A percentile compares a stretch with the other conserved stretches of the same genome.
Evolutionary conservation across 2,329 filamentous ascomycete genomes (phyloP).

Genomic region (Calonectria henricotiae): DNA sequence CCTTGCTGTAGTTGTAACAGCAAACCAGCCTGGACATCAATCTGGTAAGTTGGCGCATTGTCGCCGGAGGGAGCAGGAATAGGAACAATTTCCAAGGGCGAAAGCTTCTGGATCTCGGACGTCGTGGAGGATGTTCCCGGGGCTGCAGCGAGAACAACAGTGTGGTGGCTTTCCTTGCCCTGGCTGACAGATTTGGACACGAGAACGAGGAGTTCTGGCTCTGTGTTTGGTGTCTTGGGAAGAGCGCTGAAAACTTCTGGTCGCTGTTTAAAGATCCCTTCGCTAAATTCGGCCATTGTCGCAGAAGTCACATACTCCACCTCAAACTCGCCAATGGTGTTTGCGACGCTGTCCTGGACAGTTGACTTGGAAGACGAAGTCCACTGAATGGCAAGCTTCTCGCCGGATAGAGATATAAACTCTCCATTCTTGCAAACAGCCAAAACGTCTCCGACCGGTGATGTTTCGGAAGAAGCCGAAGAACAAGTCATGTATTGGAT

Average conservation of each 20-base stretch:
- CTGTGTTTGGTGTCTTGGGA: slow-evolving; percentile 64
- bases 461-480: slow-evolving; percentile 50
- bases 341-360: slow-evolving; percentile 57
- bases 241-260: slow-evolving; percentile 69
- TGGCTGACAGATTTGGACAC: slow-evolving; percentile 61
- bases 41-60: slow-evolving; percentile 62
- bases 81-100: slow-evolving; percentile 61
- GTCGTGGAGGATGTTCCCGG: slow-evolving; percentile 47
- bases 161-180: slow-evolving; percentile 53
- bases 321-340: slow-evolving; percentile 58
- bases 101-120: slow-evolving; percentile 57
- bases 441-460: slow-evolving; percentile 63
- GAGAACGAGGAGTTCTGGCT: slow-evolving; percentile 71
- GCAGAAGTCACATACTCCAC: slow-evolving; percentile 69
- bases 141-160: slow-evolving; percentile 56
- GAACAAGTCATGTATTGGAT: slow-evolving; percentile 58
- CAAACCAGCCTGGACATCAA: slow-evolving; percentile 76
- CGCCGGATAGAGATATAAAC: slow-evolving; percentile 73
- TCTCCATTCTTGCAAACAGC: slow-evolving; percentile 75
- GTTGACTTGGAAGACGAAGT: slow-evolving; percentile 55
- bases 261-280: slow-evolving; percentile 71
- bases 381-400: slow-evolving; percentile 61
- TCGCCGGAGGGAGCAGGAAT: slow-evolving; percentile 52
- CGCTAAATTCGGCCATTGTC: slow-evolving; percentile 65
- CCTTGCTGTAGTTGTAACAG: slow-evolving; percentile 74